Conservation (phyloP, 345 rosid genomes). For the Barbarea vulgaris region DNA sequence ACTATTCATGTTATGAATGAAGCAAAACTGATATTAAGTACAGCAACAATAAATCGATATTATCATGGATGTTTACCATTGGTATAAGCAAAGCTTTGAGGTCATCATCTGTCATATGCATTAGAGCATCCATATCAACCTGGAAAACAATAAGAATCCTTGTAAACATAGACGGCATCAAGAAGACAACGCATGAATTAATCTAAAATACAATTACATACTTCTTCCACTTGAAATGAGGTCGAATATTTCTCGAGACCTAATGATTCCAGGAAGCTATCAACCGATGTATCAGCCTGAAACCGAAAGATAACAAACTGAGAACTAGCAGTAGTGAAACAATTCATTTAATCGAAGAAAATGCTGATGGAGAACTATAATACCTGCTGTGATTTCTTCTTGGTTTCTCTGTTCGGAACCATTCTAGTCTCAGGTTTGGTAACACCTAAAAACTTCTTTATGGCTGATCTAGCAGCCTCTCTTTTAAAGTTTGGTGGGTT, state of each 20-base stretch:
- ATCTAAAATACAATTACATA: slow-evolving; percentile 41
- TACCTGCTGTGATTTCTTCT: slow-evolving; percentile 59
- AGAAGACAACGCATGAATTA: background rate
- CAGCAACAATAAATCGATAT: background rate
- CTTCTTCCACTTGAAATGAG: slow-evolving; percentile 92
- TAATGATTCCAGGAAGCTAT: slow-evolving; percentile 71
- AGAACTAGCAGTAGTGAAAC: background rate
- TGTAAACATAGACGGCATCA: background rate
- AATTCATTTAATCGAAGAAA: no score
- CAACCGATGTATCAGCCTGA: slow-evolving; percentile 67
- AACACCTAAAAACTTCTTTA: slow-evolving; percentile 54
- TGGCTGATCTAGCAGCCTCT: slow-evolving; percentile 50
- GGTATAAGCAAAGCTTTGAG: slow-evolving; percentile 94
- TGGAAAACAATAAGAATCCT: slow-evolving; percentile 32
- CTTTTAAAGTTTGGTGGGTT: slow-evolving; percentile 47
- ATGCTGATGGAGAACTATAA: slow-evolving; percentile 22
- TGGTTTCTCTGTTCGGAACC: slow-evolving; percentile 40
- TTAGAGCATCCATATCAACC: slow-evolving; percentile 96
- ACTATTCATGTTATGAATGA: background rate
- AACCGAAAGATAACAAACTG: slow-evolving; percentile 18
- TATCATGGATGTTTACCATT: slow-evolving; percentile 58
- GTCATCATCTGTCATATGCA: slow-evolving; percentile 95
- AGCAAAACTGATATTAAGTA: background rate
- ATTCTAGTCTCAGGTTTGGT: slow-evolving; percentile 55
- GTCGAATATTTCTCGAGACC: slow-evolving; percentile 84